Evolutionary conservation across 106 monocot genomes (phyloP), one percentile per base, ranked within the genome.

Genomic region (Dendrobium officinale): DNA sequence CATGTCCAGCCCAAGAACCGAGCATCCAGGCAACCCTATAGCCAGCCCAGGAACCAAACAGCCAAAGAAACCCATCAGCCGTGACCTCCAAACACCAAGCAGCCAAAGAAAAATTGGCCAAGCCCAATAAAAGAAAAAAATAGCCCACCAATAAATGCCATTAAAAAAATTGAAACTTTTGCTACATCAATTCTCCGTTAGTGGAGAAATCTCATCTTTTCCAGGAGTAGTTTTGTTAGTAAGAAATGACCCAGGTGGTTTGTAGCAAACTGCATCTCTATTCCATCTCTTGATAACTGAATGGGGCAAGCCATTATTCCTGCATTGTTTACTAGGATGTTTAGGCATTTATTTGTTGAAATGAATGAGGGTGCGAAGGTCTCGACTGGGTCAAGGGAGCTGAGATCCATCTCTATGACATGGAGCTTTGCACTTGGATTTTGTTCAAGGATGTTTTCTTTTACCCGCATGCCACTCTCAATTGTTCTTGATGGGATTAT

Each of bases 181-280:
- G 31, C 31, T 31, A 31, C 31, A 31, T 31, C 31, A 31, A 31
- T 31, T 31, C 31, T 31, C 31, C 1, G 1, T 31, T 31, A 31
- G 31, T 31, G 31, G 31, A 31, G 31, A 31, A 31, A 55, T 87
- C 91, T 97, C 87, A 94, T 90, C 85, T 92, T 94, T 13, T 91
- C 88, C 29, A 92, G 83, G 18, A 94, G 86, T 58, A 94, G 79
- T 44, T 84, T 88, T 43, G 92, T 91, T 72, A 97, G 82, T 54
- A 97, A 75, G 75, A 92, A 94, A 85, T 97, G 91, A 20, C 90
- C 94, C 33, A 94, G 86, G 74, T 94, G 91, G 81, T 94, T 98
- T 42, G 90, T 91, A 19, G 97, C 91, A 79, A 97, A 97, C 42
- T 97, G 96, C 74, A 90, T 55, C 86, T 97, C 94, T 40, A 97